Evolutionary conservation across 1,139 yeast genomes (phyloP).

Genomic region (Zhuliangozyma parablackwelliae): DNA sequence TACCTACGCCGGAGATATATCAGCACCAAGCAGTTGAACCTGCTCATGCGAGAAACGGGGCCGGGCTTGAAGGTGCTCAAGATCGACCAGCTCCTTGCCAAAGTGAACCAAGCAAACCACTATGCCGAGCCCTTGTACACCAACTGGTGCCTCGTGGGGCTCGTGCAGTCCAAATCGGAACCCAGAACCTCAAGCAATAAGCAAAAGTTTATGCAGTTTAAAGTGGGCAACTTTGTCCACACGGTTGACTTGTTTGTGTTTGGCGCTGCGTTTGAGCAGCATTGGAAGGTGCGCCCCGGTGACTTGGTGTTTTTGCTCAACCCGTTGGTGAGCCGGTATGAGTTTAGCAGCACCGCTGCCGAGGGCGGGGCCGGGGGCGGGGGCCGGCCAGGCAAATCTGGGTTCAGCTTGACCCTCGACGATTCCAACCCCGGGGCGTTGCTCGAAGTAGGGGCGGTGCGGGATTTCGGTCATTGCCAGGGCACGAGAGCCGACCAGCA

Average conservation of each 20-base stretch:
- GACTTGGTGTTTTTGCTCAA: constrained; percentile 71
- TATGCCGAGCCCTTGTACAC: constrained; percentile 64
- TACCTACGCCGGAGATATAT: constrained; percentile 41
- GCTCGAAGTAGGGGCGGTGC: constrained; percentile 69
- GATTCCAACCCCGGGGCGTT: constrained; percentile 45
- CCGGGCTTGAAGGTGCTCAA: constrained; percentile 49
- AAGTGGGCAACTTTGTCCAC: constrained; percentile 61
- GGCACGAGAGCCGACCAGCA: constrained; percentile 28
- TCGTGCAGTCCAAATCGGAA: constrained; percentile 55
- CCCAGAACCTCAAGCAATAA: constrained; percentile 33
- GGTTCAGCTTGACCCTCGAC: constrained; percentile 60
- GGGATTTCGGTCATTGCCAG: constrained; percentile 67
- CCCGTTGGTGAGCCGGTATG: constrained; percentile 48
- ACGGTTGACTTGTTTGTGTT: constrained; percentile 61
- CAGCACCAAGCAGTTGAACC: constrained; percentile 22
- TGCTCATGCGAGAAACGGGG: constrained; percentile 8
- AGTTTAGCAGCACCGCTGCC: constrained; percentile 8
- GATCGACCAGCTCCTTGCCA: constrained; percentile 56
- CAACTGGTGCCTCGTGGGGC: constrained; percentile 75
- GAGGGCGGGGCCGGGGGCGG: constrained; percentile 2
- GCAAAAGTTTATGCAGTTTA: constrained; percentile 54
- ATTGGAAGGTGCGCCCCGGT: constrained; percentile 72
- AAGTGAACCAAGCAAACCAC: constrained; percentile 58
- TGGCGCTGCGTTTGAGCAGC: constrained; percentile 62
- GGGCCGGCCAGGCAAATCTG: constrained; percentile 14